These are phyloP conservation scores for Beauveria rudraprayagi DNA, from an alignment of 2,329 filamentous ascomycete genomes.

Conservation along the genomic window DNA sequence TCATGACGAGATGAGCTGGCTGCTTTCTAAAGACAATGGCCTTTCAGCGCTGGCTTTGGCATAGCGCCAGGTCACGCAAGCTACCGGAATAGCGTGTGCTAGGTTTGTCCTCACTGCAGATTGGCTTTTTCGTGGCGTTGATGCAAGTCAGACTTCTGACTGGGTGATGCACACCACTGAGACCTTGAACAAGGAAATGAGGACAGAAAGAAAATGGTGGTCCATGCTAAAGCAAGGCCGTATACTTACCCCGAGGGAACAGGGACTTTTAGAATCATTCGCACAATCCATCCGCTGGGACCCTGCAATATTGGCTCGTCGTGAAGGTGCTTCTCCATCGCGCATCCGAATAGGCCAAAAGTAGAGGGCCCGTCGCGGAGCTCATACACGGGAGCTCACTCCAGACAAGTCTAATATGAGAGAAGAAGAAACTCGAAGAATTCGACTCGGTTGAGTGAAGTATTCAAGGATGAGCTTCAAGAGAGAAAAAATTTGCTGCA, in stretches of 20 bases:
- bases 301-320: neutral
- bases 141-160: neutral
- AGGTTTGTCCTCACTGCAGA: slow-evolving; percentile 11
- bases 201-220: neutral
- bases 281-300: neutral
- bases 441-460: neutral
- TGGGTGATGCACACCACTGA: neutral
- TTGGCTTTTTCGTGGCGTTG: neutral
- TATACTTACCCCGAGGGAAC: neutral
- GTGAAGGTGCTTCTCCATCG: neutral
- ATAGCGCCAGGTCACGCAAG: neutral
- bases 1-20: neutral
- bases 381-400: neutral
- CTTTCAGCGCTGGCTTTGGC: neutral
- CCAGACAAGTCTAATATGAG: neutral
- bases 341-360: neutral
- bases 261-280: neutral
- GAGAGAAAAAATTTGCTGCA: neutral
- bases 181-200: neutral
- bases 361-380: neutral
- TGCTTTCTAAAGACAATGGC: neutral
- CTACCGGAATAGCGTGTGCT: slow-evolving; percentile 2
- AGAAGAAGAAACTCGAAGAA: neutral
- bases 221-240: neutral
- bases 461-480: neutral